Conservation (phyloP, 1,284 basidiomycete genomes). For the Marasmius tenuissimus region DNA sequence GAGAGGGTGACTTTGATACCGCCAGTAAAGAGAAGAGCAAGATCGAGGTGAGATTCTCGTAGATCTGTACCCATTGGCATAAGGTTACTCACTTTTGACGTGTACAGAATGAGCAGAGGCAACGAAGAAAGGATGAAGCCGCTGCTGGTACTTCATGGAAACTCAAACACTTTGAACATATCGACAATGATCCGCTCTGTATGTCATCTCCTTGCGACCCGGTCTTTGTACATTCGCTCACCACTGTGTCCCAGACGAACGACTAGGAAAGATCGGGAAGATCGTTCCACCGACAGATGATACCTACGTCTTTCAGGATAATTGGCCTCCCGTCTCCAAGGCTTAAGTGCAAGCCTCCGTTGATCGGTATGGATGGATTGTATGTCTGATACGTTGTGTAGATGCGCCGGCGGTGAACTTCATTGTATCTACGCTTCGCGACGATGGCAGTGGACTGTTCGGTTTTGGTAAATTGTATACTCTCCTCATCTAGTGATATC, state of each 20-base stretch:
- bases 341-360: not conserved
- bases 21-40: constrained; percentile 88
- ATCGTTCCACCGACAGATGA: constrained; percentile 65
- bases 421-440: too few relatives aligned
- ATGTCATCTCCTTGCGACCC: constrained; percentile 27
- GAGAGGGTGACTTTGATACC: constrained; percentile 88
- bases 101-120: constrained; percentile 85
- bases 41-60: constrained; percentile 73
- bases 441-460: too few relatives aligned
- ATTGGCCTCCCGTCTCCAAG: constrained; percentile 37
- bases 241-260: constrained; percentile 49
- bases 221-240: not conserved
- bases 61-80: not conserved
- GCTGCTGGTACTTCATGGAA: constrained; percentile 76
- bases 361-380: not conserved
- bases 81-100: not conserved
- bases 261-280: constrained; percentile 55
- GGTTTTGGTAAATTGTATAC: too few relatives aligned
- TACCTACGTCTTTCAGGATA: constrained; percentile 60
- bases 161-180: constrained; percentile 72
- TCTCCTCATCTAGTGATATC: too few relatives aligned
- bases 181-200: constrained; percentile 74
- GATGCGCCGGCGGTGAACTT: not conserved
- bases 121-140: constrained; percentile 82
- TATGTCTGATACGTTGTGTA: not conserved